phyloP scores from a whole-genome alignment of 2,329 filamentous ascomycete genomes.

The Biscogniauxia mediterranea region DNA sequence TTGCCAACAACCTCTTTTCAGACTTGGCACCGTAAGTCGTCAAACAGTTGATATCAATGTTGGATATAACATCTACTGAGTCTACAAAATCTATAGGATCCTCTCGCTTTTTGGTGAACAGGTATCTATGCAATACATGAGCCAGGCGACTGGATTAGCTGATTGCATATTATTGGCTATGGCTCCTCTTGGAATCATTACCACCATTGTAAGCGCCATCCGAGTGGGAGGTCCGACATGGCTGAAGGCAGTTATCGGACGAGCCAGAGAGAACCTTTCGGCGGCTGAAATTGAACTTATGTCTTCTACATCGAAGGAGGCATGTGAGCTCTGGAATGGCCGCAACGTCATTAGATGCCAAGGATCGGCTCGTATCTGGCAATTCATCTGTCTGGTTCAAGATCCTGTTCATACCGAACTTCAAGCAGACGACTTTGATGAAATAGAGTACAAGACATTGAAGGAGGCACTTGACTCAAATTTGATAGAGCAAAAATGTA shows the following conservation, averaged over 20 bases:
- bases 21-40: conserved; percentile 12
- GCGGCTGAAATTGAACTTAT: conserved; percentile 42
- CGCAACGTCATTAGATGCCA: conserved; percentile 31
- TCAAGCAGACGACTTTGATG: background rate
- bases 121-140: conserved; percentile 48
- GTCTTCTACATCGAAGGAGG: conserved; percentile 45
- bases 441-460: background rate
- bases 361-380: conserved; percentile 13
- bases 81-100: too few relatives aligned
- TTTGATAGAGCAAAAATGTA: conserved; percentile 6
- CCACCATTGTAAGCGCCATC: conserved; percentile 42
- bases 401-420: background rate
- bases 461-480: background rate
- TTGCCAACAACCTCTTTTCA: conserved; percentile 20
- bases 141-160: conserved; percentile 37
- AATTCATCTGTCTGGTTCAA: conserved; percentile 15
- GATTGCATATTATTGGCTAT: conserved; percentile 48
- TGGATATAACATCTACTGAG: conserved; percentile 29
- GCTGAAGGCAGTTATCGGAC: conserved; percentile 43
- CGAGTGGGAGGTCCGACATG: conserved; percentile 42
- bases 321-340: conserved; percentile 45
- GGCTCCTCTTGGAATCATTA: conserved; percentile 45
- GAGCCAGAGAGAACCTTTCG: conserved; percentile 42
- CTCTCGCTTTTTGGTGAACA: conserved; percentile 29
- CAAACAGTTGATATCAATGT: conserved; percentile 28